Conservation (phyloP, 2,329 filamentous ascomycete species). For the Calonectria pauciramosa region DNA sequence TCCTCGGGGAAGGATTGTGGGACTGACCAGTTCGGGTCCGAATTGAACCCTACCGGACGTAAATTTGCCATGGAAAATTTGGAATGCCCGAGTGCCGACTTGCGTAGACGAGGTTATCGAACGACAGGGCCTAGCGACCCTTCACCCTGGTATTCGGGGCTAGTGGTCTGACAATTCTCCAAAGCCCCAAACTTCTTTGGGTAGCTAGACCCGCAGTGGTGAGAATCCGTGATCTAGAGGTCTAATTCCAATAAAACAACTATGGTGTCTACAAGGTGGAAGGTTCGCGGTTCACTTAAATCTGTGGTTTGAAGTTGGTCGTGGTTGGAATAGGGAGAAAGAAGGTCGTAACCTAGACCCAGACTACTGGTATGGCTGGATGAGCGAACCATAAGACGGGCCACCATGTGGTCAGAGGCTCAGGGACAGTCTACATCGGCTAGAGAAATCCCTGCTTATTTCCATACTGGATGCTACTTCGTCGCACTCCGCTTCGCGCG, state of each 20-base stretch:
- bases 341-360: neutral
- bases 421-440: neutral
- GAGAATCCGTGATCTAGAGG: neutral
- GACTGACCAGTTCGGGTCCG: neutral
- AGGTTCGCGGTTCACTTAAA: neutral
- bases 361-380: neutral
- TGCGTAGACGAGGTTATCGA: neutral
- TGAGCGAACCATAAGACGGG: neutral
- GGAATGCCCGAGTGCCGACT: neutral
- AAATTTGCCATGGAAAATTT: constrained; percentile 6
- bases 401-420: neutral
- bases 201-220: neutral
- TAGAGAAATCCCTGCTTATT: constrained; percentile 6
- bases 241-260: neutral
- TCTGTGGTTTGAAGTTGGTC: neutral
- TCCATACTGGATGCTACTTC: neutral
- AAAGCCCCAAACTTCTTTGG: neutral
- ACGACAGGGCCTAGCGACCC: neutral
- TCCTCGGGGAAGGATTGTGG: neutral
- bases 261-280: neutral
- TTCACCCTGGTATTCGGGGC: neutral
- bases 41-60: neutral
- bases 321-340: neutral
- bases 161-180: constrained; percentile 2
- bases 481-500: neutral